A percentile compares a stretch with the other conserved stretches of the same genome.
phyloP scores from a whole-genome alignment of 805 yeast genomes.

The Pichia scutulata region DNA sequence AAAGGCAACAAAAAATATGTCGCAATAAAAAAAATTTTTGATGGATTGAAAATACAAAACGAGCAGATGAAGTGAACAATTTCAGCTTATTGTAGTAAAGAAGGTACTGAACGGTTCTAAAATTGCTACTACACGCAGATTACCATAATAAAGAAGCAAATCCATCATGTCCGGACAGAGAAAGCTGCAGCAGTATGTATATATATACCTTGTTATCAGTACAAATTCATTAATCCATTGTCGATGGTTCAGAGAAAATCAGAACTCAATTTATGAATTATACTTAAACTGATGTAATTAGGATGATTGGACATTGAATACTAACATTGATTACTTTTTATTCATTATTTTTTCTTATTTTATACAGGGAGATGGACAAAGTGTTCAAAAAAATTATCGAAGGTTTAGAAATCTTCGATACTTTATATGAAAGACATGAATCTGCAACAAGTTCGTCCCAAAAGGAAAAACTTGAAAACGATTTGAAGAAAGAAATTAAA shows the following conservation, averaged over 20 bases:
- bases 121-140: background rate
- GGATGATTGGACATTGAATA: background rate
- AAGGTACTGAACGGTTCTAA: background rate
- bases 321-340: background rate
- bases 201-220: background rate
- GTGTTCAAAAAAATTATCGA: constrained; percentile 54
- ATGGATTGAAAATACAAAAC: background rate
- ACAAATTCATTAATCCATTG: background rate
- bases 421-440: constrained; percentile 46
- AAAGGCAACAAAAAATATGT: background rate
- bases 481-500: constrained; percentile 53
- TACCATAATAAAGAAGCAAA: background rate
- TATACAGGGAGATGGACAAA: constrained; percentile 47
- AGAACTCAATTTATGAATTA: background rate
- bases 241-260: background rate
- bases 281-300: no score
- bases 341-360: background rate
- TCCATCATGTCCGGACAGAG: constrained; percentile 29
- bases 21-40: background rate
- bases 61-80: background rate
- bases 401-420: constrained; percentile 49
- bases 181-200: constrained; percentile 32
- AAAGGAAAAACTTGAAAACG: constrained; percentile 49
- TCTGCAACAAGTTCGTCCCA: constrained; percentile 39
- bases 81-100: background rate